Evolutionary conservation across 768 basidiomycete species (phyloP), one percentile per base, ranked within the genome.

Genomic region (Pleurotus djamor): DNA sequence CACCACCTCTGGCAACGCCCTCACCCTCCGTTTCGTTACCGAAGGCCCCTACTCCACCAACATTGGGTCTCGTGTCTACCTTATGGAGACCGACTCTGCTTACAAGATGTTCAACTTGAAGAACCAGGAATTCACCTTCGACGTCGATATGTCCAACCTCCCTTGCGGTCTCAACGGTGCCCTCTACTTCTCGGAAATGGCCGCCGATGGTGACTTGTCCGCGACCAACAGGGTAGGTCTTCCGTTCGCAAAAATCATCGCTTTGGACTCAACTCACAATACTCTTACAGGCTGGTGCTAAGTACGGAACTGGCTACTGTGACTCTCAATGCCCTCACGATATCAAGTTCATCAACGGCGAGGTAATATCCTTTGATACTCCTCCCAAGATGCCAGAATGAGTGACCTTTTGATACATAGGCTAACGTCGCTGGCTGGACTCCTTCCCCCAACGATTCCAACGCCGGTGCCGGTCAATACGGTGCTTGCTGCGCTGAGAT

Each of bases 71-170:
- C 75, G 77, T 52, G 70, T 76, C 61, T 86, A 85, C 75, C 76
- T 86, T 68, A 72, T 86, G 75, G 72, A 69, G 59, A 72, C 69
- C 69, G 75, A 76, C 56, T 68, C 71, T 63, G 63, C 68, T 43
- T 86, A 86, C 76, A 65, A 76, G 63, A 67, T 71, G 63, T 75
- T 77, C 72, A 71, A 75, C 63, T 68, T 83, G 61, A 68, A 76
- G 59, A 84, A 84, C 77, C 75, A 82, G 67, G 84, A 85, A 70
- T 83, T 85, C 74, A 77, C 81, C 59, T 84, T 85, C 73, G 82
- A 83, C 70, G 83, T 85, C 66, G 82, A 84, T 67, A 75, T 85
- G 61, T 81, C 82, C 62, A 74, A 82, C 66, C 77, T 85, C 52
- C 78, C 77, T 33, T 84, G 83, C 65, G 84, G 83, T 62, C 76